Evolutionary conservation across 352 stramenopile species (phyloP).

Genomic region (Halophytophthora batemanensis): DNA sequence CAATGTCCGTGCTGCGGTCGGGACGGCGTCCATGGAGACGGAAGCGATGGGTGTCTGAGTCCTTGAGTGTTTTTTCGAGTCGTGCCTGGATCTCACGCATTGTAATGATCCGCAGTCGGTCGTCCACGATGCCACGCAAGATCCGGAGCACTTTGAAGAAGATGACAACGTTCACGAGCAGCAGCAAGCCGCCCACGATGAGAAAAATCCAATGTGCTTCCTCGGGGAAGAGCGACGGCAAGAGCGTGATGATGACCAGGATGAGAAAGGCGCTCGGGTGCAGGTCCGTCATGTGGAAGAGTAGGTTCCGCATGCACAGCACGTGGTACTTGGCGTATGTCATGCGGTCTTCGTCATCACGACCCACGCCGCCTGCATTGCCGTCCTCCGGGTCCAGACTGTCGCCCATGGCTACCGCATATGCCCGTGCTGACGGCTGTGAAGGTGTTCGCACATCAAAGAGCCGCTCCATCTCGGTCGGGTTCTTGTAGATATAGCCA

Average conservation of each 20-base stretch:
- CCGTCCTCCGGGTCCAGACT: neutral
- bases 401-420: too few species aligned
- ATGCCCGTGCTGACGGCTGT: constrained; percentile 5
- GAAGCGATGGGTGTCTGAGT: constrained; percentile 5
- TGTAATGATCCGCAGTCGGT: constrained; percentile 72
- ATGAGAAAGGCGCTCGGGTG: constrained; percentile 78
- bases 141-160: constrained; percentile 86
- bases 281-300: constrained; percentile 79
- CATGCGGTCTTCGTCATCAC: constrained; percentile 37
- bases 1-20: too few species aligned
- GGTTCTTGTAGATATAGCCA: constrained; percentile 89
- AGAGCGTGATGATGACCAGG: constrained; percentile 62
- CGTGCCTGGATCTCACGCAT: constrained; percentile 55
- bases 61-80: constrained; percentile 24
- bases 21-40: neutral
- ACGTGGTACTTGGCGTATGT: constrained; percentile 73
- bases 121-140: constrained; percentile 77
- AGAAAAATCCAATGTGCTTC: constrained; percentile 81
- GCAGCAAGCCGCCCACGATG: constrained; percentile 44
- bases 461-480: constrained; percentile 73
- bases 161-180: constrained; percentile 74
- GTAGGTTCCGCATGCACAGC: constrained; percentile 84
- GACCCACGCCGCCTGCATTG: constrained; percentile 2
- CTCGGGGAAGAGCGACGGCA: constrained; percentile 57
- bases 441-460: constrained; percentile 45